Conservation (phyloP, 2,329 filamentous ascomycete genomes). For the Neonectria sp. region DNA sequence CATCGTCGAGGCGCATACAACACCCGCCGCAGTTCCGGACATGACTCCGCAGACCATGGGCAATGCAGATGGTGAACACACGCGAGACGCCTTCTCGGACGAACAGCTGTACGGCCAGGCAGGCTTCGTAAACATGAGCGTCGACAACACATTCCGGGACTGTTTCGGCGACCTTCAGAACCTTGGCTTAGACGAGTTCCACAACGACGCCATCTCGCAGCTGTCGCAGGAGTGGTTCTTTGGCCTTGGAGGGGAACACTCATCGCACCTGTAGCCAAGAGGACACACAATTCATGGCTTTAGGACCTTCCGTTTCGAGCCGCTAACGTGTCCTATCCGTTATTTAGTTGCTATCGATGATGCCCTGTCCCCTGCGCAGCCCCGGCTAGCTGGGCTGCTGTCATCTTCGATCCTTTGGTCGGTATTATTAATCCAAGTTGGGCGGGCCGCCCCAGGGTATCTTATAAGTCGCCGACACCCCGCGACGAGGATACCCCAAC, state of each 20-base stretch:
- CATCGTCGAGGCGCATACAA: conserved; percentile 48
- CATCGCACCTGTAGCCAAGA: background rate
- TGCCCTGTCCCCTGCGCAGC: no score
- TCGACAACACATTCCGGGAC: conserved; percentile 56
- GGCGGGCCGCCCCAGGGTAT: background rate
- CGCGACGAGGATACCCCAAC: background rate
- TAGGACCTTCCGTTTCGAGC: background rate
- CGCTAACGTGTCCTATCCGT: background rate
- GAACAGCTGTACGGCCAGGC: conserved; percentile 3
- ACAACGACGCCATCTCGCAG: conserved; percentile 48
- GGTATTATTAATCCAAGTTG: background rate
- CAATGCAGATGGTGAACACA: background rate
- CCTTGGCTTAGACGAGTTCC: conserved; percentile 42
- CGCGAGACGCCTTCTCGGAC: conserved; percentile 20
- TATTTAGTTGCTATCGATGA: background rate
- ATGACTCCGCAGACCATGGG: background rate
- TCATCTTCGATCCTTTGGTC: background rate
- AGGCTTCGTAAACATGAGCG: conserved; percentile 46
- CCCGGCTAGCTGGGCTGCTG: background rate
- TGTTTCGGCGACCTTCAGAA: conserved; percentile 53
- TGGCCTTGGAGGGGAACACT: conserved; percentile 25
- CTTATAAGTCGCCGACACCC: background rate
- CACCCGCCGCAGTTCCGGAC: background rate
- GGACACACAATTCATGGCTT: background rate
- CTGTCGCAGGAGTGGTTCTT: conserved; percentile 43